phyloP scores from a whole-genome alignment of 1,284 basidiomycete species.

The Golubevia sp. region DNA sequence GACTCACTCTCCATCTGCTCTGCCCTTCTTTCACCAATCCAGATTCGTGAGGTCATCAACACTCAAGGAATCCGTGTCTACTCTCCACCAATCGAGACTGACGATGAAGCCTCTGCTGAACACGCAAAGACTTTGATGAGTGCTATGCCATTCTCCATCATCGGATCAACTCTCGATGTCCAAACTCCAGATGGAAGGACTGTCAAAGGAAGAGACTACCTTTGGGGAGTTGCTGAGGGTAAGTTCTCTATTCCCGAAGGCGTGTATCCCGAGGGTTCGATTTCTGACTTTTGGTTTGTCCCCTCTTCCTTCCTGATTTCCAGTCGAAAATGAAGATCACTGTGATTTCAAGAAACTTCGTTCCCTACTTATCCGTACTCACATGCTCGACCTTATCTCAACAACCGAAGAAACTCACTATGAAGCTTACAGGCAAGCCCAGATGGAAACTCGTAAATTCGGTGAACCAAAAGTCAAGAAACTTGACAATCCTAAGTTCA shows the following conservation, averaged over 20 bases:
- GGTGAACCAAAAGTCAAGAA: constrained; percentile 99
- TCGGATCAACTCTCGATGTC: constrained; percentile 94
- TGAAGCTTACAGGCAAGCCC: constrained; percentile 95
- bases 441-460: constrained; percentile 99
- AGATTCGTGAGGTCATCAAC: constrained; percentile 86
- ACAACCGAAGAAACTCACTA: constrained; percentile 97
- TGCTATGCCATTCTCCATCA: constrained; percentile 97
- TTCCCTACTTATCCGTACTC: constrained; percentile 91
- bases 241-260: too few species aligned
- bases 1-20: constrained; percentile 4
- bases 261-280: too few species aligned
- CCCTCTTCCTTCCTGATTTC: background rate
- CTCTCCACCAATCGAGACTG: constrained; percentile 85
- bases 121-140: constrained; percentile 79
- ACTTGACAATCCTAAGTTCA: constrained; percentile 99
- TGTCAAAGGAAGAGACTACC: constrained; percentile 96
- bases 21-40: constrained; percentile 14
- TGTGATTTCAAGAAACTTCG: constrained; percentile 99
- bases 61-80: constrained; percentile 95
- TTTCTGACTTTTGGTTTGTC: background rate
- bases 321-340: constrained; percentile 97
- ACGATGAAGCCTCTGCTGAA: constrained; percentile 85
- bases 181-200: constrained; percentile 84
- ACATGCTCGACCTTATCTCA: constrained; percentile 97
- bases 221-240: constrained; percentile 99